Percentiles rank a stretch among this genome's conserved stretches.
Conservation (phyloP, 1,139 yeast genomes). For the Saccharomycopsis hybrid region DNA sequence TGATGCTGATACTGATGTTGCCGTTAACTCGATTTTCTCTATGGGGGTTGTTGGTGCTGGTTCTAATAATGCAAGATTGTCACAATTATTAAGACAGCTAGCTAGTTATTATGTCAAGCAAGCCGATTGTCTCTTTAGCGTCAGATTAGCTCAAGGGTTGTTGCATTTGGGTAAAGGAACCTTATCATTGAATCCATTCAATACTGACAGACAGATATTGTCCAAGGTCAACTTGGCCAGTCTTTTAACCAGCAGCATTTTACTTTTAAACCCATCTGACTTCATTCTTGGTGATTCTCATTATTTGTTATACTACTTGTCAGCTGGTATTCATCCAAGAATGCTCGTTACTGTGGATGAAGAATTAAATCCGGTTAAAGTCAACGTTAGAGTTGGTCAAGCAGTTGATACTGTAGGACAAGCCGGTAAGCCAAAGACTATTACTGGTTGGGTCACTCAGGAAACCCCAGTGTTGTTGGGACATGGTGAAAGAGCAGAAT, state of each 20-base stretch:
- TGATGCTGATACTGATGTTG: slow-evolving; percentile 91
- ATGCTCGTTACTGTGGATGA: slow-evolving; percentile 92
- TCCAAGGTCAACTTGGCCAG: slow-evolving; percentile 91
- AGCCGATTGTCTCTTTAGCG: slow-evolving; percentile 85
- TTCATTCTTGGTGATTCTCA: slow-evolving; percentile 51
- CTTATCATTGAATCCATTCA: slow-evolving; percentile 80
- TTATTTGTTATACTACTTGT: slow-evolving; percentile 76
- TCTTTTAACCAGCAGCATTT: slow-evolving; percentile 74
- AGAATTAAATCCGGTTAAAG: slow-evolving; percentile 79
- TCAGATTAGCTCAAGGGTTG: slow-evolving; percentile 91
- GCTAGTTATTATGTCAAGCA: slow-evolving; percentile 92
- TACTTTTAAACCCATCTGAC: slow-evolving; percentile 76
- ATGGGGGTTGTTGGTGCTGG: slow-evolving; percentile 99
- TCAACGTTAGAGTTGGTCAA: slow-evolving; percentile 95
- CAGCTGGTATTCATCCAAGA: slow-evolving; percentile 89
- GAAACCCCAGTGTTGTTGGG: slow-evolving; percentile 93
- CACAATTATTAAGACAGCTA: slow-evolving; percentile 88
- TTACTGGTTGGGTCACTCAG: slow-evolving; percentile 99
- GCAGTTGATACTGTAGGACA: slow-evolving; percentile 98
- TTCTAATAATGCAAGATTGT: slow-evolving; percentile 95
- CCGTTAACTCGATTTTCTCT: slow-evolving; percentile 88
- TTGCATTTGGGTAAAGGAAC: slow-evolving; percentile 96
- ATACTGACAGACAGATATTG: slow-evolving; percentile 79
- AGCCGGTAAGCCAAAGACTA: slow-evolving; percentile 97
- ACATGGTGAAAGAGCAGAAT: slow-evolving; percentile 93